Conservation (phyloP, 179 eudicot species). For the Spinacia oleracea region DNA sequence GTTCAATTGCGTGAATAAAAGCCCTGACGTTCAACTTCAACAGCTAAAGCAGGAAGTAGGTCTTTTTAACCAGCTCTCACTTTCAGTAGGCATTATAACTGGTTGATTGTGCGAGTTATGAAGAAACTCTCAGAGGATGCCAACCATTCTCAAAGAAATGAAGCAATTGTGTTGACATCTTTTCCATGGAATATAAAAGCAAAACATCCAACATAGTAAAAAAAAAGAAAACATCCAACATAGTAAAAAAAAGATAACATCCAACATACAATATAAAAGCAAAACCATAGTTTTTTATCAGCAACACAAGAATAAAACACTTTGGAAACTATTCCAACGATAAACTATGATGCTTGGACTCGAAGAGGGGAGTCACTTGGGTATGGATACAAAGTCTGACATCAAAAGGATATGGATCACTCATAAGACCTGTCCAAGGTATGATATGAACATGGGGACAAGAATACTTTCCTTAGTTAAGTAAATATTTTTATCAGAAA, state of each 20-base stretch:
- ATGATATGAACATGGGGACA: neutral
- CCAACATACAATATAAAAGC: neutral
- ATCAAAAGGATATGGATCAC: neutral
- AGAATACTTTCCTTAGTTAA: too few species aligned
- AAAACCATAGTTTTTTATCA: neutral
- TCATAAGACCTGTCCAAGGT: neutral
- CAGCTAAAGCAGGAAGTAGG: neutral
- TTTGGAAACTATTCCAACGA: neutral
- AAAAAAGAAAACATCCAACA: neutral
- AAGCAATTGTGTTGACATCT: neutral
- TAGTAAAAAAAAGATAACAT: neutral
- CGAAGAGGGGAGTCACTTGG: neutral
- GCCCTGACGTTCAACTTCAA: neutral
- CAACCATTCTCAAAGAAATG: neutral
- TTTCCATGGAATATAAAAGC: neutral
- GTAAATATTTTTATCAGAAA: neutral
- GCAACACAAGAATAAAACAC: neutral
- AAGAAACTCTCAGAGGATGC: neutral
- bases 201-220: too few species aligned
- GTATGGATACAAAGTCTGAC: neutral
- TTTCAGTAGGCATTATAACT: neutral
- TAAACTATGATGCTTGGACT: neutral
- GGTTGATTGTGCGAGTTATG: neutral
- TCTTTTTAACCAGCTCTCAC: slow-evolving; percentile 8
- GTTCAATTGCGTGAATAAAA: neutral